Evolutionary conservation across 805 yeast genomes (phyloP).

Genomic region (Crinitomyces ghanaensis): DNA sequence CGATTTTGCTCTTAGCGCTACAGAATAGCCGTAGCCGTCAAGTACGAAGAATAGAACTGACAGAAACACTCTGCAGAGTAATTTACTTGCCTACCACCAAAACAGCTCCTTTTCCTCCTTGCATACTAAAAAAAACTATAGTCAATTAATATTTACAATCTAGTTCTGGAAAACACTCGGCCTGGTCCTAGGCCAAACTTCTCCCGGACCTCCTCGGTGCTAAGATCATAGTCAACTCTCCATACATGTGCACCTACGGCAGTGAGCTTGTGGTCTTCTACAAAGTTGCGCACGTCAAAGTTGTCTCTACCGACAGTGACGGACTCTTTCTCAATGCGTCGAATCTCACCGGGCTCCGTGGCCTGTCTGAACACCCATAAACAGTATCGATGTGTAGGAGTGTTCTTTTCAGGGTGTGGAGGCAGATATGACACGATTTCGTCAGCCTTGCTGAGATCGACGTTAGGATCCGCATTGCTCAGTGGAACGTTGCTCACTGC

Average conservation of each 20-base stretch:
- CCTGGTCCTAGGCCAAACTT: constrained; percentile 67
- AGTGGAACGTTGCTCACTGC: constrained; percentile 61
- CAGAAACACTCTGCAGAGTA: no score
- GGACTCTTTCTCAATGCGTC: constrained; percentile 3
- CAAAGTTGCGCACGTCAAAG: constrained; percentile 69
- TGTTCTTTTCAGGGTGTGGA: constrained; percentile 81
- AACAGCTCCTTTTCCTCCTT: no score
- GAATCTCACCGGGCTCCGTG: constrained; percentile 3
- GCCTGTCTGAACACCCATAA: constrained; percentile 85
- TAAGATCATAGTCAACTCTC: constrained; percentile 76
- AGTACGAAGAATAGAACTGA: no score
- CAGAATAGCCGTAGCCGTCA: no score
- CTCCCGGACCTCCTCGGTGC: constrained; percentile 55
- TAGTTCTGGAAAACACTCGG: constrained; percentile 36
- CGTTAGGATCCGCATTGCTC: constrained; percentile 43
- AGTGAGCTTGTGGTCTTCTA: constrained; percentile 39
- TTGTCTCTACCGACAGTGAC: constrained; percentile 30
- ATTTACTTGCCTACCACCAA: no score
- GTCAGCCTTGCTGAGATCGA: constrained; percentile 26
- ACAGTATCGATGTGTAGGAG: constrained; percentile 69
- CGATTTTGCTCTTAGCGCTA: no score
- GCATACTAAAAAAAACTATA: no score
- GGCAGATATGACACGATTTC: constrained; percentile 55
- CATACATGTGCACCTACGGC: constrained; percentile 89
- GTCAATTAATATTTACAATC: constrained; percentile 1